Conservation (phyloP, 306 rosid genomes). For the Carpinus viminea region DNA sequence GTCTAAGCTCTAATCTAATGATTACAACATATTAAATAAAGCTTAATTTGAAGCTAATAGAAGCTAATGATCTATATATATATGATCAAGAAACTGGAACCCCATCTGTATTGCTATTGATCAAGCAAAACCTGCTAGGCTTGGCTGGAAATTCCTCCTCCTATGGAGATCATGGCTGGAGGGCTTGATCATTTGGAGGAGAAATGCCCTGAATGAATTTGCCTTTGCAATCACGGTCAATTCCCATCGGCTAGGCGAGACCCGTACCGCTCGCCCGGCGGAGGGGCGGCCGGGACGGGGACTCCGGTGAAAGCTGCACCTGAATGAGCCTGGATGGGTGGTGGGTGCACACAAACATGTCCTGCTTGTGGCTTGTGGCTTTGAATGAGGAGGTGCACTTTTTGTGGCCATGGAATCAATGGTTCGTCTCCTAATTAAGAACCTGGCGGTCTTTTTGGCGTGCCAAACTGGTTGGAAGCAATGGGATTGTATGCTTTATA, state of each 20-base stretch:
- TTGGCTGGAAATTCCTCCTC: conserved; percentile 49
- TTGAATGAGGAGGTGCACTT: conserved; percentile 13
- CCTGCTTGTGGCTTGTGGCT: conserved; percentile 24
- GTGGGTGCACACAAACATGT: conserved; percentile 69
- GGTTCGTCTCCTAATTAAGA: not conserved
- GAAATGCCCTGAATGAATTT: conserved; percentile 40
- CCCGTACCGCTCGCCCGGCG: not conserved
- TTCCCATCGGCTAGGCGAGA: conserved; percentile 3
- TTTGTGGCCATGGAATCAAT: conserved; percentile 43
- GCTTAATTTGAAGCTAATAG: not conserved
- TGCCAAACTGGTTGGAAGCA: conserved; percentile 9
- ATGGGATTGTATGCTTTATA: conserved; percentile 5
- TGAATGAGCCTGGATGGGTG: conserved; percentile 65
- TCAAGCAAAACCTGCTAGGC: conserved; percentile 49
- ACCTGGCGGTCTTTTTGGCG: not conserved
- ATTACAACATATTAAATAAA: not conserved
- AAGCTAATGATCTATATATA: not conserved
- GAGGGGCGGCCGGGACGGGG: not conserved
- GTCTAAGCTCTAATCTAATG: not conserved
- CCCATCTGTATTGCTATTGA: conserved; percentile 21
- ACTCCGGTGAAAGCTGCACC: conserved; percentile 62
- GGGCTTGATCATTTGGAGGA: conserved; percentile 48
- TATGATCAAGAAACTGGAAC: conserved; percentile 38
- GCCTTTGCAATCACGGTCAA: conserved; percentile 19
- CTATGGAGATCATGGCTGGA: conserved; percentile 46